Conservation (phyloP, 2,329 filamentous ascomycete species). For the Trichoderma sp. region DNA sequence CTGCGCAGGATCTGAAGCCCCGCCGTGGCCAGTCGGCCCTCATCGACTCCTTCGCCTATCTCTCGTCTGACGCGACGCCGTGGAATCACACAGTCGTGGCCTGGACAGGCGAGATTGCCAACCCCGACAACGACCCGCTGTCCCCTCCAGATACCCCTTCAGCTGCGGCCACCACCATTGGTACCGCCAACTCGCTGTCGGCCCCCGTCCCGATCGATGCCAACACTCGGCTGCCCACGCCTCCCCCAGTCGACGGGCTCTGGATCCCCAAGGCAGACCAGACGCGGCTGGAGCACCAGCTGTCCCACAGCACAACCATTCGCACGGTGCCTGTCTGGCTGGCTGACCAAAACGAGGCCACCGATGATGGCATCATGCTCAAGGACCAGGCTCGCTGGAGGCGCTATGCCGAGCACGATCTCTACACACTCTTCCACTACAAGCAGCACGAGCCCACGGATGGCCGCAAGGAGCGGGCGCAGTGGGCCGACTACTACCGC, state of each 20-base stretch:
- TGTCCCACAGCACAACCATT: constrained; percentile 72
- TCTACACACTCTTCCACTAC: constrained; percentile 95
- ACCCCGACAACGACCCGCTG: constrained; percentile 46
- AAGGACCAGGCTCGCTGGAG: constrained; percentile 87
- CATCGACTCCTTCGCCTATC: constrained; percentile 86
- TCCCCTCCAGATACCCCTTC: constrained; percentile 54
- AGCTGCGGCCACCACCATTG: constrained; percentile 48
- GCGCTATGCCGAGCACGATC: constrained; percentile 84
- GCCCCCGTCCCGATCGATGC: constrained; percentile 76
- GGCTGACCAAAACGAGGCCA: constrained; percentile 70
- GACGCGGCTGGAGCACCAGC: constrained; percentile 70
- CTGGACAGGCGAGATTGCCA: constrained; percentile 88
- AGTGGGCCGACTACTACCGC: constrained; percentile 90
- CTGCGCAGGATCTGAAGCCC: constrained; percentile 67
- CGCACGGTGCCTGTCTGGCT: constrained; percentile 89
- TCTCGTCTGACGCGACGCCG: constrained; percentile 78
- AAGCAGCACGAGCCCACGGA: constrained; percentile 91
- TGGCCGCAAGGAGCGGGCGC: constrained; percentile 75
- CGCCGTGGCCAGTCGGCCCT: constrained; percentile 88
- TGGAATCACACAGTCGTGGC: constrained; percentile 94
- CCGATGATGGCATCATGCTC: constrained; percentile 68
- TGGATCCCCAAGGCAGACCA: constrained; percentile 72
- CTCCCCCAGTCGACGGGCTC: constrained; percentile 67
- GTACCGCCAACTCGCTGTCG: constrained; percentile 71
- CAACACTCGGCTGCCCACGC: constrained; percentile 56